These are phyloP conservation scores for Fragilaria radians DNA, from an alignment of 108 stramenopile genomes.

Conservation along the genomic window DNA sequence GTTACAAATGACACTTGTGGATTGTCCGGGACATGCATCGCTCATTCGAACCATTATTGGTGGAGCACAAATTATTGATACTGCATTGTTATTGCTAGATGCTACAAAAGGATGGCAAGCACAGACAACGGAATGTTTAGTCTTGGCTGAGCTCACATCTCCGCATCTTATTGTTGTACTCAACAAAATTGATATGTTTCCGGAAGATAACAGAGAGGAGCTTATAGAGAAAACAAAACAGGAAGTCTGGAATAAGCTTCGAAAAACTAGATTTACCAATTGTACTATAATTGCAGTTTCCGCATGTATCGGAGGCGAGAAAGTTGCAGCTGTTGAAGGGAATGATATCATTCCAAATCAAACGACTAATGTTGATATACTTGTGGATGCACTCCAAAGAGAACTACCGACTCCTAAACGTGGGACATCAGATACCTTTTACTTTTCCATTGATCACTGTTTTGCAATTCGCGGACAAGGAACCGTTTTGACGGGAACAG, in stretches of 20 bases:
- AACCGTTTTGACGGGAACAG: slow-evolving; percentile 96
- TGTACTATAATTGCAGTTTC: slow-evolving; percentile 73
- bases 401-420: slow-evolving; percentile 62
- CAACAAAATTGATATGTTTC: slow-evolving; percentile 91
- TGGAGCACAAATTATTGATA: slow-evolving; percentile 95
- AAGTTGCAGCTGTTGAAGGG: slow-evolving; percentile 67
- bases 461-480: slow-evolving; percentile 96
- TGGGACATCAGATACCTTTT: slow-evolving; percentile 51
- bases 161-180: slow-evolving; percentile 83
- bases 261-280: slow-evolving; percentile 63
- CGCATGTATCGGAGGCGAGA: slow-evolving; percentile 92
- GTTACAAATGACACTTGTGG: slow-evolving; percentile 87
- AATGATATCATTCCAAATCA: slow-evolving; percentile 13
- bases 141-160: slow-evolving; percentile 93
- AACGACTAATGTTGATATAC: slow-evolving; percentile 61
- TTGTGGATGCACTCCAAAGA: slow-evolving; percentile 49
- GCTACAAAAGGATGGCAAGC: slow-evolving; percentile 97
- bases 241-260: slow-evolving; percentile 49
- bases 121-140: slow-evolving; percentile 98
- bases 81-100: slow-evolving; percentile 95
- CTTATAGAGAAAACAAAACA: slow-evolving; percentile 48
- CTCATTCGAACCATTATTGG: slow-evolving; percentile 98
- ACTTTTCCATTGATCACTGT: slow-evolving; percentile 91
- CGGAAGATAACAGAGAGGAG: slow-evolving; percentile 58
- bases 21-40: slow-evolving; percentile 98